Conservation (phyloP, 331 rosid species). For the Quercus phellos region DNA sequence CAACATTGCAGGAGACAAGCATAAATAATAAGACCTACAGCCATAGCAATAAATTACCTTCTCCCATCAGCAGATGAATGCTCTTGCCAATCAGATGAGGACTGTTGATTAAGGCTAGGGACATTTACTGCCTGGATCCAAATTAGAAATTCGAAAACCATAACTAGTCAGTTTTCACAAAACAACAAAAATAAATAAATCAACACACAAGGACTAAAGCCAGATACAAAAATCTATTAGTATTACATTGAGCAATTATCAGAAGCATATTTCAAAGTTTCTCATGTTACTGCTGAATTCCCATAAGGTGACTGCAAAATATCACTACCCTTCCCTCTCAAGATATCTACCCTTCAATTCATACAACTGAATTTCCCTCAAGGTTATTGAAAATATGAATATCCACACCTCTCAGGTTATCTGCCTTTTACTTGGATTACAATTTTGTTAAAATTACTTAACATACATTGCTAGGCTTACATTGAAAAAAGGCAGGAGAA, state of each 20-base stretch:
- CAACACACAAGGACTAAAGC: neutral
- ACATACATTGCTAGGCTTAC: too few relatives aligned
- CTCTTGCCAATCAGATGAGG: slow-evolving; percentile 96
- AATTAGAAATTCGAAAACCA: slow-evolving; percentile 8
- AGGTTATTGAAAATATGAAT: too few relatives aligned
- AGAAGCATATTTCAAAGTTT: neutral
- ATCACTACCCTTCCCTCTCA: neutral
- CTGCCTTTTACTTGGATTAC: too few relatives aligned
- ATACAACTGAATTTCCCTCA: neutral
- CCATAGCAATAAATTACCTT: slow-evolving; percentile 46
- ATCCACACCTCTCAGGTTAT: too few relatives aligned
- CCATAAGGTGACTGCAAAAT: neutral
- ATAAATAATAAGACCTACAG: neutral
- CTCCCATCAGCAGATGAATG: slow-evolving; percentile 89
- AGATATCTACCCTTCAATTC: neutral
- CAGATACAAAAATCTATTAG: neutral
- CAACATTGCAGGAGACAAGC: neutral
- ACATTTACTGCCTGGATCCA: slow-evolving; percentile 46
- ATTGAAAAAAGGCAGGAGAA: too few relatives aligned
- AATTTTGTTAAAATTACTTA: too few relatives aligned
- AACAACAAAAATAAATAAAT: neutral
- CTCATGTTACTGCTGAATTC: neutral
- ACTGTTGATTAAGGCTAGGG: slow-evolving; percentile 37
- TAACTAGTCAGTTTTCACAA: slow-evolving; percentile 13
- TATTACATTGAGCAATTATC: slow-evolving; percentile 8